A percentile compares a stretch with the other conserved stretches of the same genome.
Conservation (phyloP, 163 green algal genomes). For the Scenedesmus sp. region DNA sequence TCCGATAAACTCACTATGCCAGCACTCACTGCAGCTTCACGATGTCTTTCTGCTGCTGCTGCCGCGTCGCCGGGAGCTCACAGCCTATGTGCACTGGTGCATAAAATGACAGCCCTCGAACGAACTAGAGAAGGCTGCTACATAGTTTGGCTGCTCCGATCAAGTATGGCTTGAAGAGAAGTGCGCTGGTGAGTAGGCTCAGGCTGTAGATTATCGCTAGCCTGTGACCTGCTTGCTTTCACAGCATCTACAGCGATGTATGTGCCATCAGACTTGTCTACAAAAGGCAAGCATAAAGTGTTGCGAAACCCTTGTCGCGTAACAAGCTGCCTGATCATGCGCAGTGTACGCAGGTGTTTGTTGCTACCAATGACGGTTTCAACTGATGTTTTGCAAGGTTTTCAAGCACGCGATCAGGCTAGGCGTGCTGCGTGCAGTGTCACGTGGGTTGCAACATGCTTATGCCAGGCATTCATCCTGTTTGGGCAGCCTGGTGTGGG, state of each 20-base stretch:
- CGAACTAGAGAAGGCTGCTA: not conserved
- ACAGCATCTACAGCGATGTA: not conserved
- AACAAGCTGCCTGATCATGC: not conserved
- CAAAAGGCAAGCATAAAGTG: not conserved
- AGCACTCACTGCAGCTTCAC: not conserved
- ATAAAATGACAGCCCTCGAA: not conserved
- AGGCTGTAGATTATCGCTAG: not conserved
- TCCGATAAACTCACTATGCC: too few species aligned
- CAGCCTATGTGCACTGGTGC: not conserved
- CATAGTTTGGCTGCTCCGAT: not conserved
- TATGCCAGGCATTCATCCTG: too few species aligned
- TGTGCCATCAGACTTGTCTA: not conserved
- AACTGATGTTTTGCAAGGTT: not conserved
- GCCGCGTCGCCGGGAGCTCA: not conserved
- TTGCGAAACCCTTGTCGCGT: constrained; percentile 1
- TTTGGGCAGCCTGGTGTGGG: too few species aligned
- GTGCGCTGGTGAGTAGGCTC: not conserved
- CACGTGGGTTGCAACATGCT: too few species aligned
- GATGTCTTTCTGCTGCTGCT: not conserved
- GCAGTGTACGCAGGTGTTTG: not conserved
- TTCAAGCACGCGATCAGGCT: too few species aligned
- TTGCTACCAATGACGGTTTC: not conserved
- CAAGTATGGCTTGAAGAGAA: not conserved
- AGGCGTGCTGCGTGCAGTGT: too few species aligned
- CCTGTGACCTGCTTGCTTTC: not conserved